Evolutionary conservation across 768 basidiomycete genomes (phyloP).

Genomic region (Termitomyces sp.): DNA sequence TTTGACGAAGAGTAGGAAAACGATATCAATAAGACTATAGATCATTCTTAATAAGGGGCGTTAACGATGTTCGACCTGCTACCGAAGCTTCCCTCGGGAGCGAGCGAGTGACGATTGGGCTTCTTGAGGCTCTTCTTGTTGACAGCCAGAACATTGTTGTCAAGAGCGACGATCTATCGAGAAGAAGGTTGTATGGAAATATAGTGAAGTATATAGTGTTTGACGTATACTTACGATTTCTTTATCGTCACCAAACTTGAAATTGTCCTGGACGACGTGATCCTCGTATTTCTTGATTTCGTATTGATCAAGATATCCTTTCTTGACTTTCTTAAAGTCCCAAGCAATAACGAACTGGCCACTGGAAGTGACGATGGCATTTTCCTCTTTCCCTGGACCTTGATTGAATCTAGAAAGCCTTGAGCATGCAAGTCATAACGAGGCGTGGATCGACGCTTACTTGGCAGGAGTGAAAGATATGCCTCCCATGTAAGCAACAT

Average conservation of each 20-base stretch:
- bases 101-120: conserved; percentile 74
- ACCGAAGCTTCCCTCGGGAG: conserved; percentile 35
- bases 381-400: conserved; percentile 84
- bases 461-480: conserved; percentile 92
- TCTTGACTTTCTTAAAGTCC: conserved; percentile 97
- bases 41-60: conserved; percentile 45
- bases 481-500: conserved; percentile 91
- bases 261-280: conserved; percentile 93
- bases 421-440: neutral
- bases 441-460: conserved; percentile 34
- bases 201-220: neutral
- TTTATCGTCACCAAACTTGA: conserved; percentile 96
- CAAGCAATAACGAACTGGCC: conserved; percentile 93
- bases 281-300: conserved; percentile 97
- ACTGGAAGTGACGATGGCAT: conserved; percentile 92
- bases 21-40: conserved; percentile 1
- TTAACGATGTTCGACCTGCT: conserved; percentile 70
- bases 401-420: conserved; percentile 75
- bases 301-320: conserved; percentile 86
- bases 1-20: conserved; percentile 3
- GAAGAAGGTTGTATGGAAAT: conserved; percentile 9
- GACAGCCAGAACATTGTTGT: conserved; percentile 89
- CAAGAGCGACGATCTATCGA: conserved; percentile 83
- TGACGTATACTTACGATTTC: conserved; percentile 57
- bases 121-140: conserved; percentile 91